These are phyloP conservation scores for Nematodospora anomalae DNA, from an alignment of 1,139 yeast species.

Conservation along the genomic window DNA sequence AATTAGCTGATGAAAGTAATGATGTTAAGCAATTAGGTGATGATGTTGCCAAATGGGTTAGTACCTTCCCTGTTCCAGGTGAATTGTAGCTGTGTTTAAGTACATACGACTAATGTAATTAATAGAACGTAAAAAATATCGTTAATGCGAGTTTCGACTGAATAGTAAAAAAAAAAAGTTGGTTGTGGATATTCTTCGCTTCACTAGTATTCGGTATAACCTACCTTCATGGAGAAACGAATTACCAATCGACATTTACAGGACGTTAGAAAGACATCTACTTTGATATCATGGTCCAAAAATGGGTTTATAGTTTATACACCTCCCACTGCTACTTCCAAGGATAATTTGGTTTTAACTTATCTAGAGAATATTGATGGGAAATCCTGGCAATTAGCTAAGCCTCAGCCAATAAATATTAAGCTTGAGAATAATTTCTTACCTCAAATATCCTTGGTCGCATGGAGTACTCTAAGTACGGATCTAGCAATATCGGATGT, in stretches of 20 bases:
- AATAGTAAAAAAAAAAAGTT: no score
- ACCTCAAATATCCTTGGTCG: conserved; percentile 34
- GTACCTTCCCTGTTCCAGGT: conserved; percentile 77
- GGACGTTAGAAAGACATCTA: conserved; percentile 10
- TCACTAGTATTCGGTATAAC: no score
- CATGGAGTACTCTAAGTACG: conserved; percentile 54
- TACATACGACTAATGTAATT: no score
- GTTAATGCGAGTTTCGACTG: no score
- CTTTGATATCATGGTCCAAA: conserved; percentile 65
- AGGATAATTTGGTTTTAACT: conserved; percentile 48
- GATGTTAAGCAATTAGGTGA: conserved; percentile 59
- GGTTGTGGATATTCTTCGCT: no score
- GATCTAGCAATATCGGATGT: conserved; percentile 53
- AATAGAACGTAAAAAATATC: no score
- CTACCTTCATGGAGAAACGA: conserved; percentile 9
- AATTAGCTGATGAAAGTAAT: conserved; percentile 56
- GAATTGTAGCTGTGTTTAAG: conserved; percentile 48
- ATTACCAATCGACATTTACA: conserved; percentile 10
- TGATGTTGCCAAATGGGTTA: conserved; percentile 68
- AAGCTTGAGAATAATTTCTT: conserved; percentile 34
- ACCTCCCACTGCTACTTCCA: conserved; percentile 21
- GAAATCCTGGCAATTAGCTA: conserved; percentile 62
- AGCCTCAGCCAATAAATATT: conserved; percentile 44
- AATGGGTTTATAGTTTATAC: conserved; percentile 73
- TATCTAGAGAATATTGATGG: conserved; percentile 67